Conservation (phyloP, 2,329 filamentous ascomycete species). For the Colletotrichum liriopes region DNA sequence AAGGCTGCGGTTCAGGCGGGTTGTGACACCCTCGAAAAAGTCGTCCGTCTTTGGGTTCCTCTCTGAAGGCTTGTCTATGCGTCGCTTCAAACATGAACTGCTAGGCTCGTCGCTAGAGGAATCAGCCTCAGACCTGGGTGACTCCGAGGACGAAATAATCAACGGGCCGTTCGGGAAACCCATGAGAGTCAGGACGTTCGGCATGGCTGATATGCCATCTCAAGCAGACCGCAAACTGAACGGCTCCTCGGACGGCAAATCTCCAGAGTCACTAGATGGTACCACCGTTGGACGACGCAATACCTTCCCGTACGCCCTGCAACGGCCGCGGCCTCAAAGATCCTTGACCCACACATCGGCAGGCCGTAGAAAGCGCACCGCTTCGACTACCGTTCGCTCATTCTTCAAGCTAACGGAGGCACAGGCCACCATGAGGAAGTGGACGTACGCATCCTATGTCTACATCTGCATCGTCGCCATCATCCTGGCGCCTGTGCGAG, state of each 20-base stretch:
- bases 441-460: conserved; percentile 85
- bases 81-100: conserved; percentile 61
- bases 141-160: conserved; percentile 49
- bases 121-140: conserved; percentile 50
- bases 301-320: conserved; percentile 64
- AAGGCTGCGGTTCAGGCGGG: conserved; percentile 86
- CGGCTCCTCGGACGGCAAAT: conserved; percentile 30
- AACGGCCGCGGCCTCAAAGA: conserved; percentile 50
- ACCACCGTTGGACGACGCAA: conserved; percentile 59
- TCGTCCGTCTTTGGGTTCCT: conserved; percentile 56
- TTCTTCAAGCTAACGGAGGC: conserved; percentile 86
- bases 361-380: conserved; percentile 76
- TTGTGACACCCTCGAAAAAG: conserved; percentile 56
- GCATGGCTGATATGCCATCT: conserved; percentile 35
- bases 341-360: conserved; percentile 71
- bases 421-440: conserved; percentile 84
- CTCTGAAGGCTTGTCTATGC: conserved; percentile 62
- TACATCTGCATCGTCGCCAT: conserved; percentile 78
- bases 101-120: conserved; percentile 52
- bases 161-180: conserved; percentile 26
- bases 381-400: conserved; percentile 76
- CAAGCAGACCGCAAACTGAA: conserved; percentile 21
- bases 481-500: conserved; percentile 80
- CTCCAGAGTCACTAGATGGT: conserved; percentile 44
- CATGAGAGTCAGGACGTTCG: conserved; percentile 51